Base-by-base conservation (phyloP, 805 yeast genomes). In the Pichia nakasei region DNA sequence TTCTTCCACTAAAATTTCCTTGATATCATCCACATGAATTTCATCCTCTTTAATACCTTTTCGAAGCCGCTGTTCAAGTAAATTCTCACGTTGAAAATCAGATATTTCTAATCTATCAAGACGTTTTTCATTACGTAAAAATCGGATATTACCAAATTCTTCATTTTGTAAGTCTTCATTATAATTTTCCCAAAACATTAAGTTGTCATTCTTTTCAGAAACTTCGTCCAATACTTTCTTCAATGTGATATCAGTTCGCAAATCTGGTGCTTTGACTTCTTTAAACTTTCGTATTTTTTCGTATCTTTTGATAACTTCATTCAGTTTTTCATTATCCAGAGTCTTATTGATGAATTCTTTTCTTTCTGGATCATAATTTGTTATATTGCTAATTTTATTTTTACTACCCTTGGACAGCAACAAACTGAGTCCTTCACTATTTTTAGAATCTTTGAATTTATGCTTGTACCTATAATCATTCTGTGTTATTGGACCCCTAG, bases 351-450 rank as follows among this genome's bases (percentile, higher is more conserved):
- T 8, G 4, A 45, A 26, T 9, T 37, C 21, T 9, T 36, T 21
- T 29, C 57, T 40, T 7, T 43, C 29, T 2, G 54, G 55, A 42
- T 49, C 41, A 33, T 52, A 54, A 22, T 42, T 45, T 2, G 57
- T 48, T 3, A 40, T 36, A 27, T 45, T 44, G 24, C 48, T 50
- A 2, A 55, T 47, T 15, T 48, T 50, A 5, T 22, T 6, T 17
- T 50, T 48, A 21, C 36, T 45, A 1, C 27, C n/a, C 12, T 39
- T 26, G 17, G 37, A 31, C 9, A 49, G 17, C 5, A 5, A 26
- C 1, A 39, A 20, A 1, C 37, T 32, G 3, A 47, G 17, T 15
- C 17, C 32, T 29, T 9, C 6, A 29, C 11, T 11, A 24, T 8
- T 8, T 2, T 21, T 24, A 17, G 18, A 2, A 17, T 29, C 22